Evolutionary conservation across 805 yeast genomes (phyloP), one percentile per base, ranked within the genome.

Genomic region (Tetrapisispora taiwanensis): DNA sequence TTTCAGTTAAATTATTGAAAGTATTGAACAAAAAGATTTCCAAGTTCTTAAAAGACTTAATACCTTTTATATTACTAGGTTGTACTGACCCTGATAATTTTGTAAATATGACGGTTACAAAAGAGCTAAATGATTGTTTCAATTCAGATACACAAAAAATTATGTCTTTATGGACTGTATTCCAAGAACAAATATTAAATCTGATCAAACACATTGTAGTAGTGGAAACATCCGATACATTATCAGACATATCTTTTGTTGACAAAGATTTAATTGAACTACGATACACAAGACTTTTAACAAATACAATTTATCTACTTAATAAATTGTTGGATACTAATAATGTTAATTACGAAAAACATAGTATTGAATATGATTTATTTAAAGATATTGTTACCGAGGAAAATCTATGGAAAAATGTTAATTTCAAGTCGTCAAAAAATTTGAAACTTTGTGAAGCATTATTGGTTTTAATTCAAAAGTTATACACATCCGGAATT

Each of bases 21-120:
- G 44, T 52, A 1, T 58, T 81, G 9, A 79, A 78, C 12, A 85
- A 80, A 51, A 64, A 66, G 34, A 76, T 76, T 45, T 67, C 79
- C 22, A 83, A 77, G 51, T 82, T 81, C 59, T 67, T 90, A 48
- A 79, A 78, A 47, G 82, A 83, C 50, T 71, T 84, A 0, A 69
- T 86, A 7, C 92, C 95, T 0, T 64, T 81, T 1, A 78, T 95
- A 79, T 54, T 89, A 5, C 69, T 77, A 24, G 95, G 95, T 0
- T 54, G 72, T 2, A 82, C 71, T 56, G 97, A 90, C 53, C 55
- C 72, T 2, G 97, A 89, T 51, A 60, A 77, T 37, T 48, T 71
- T 1, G 90, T 83, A 0, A 66, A 81, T 0, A 66, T 62, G 27
- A 60, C 78, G 0, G 75, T 87, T 14, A 53, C 55, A 17, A 60